Conservation (phyloP, 1,284 basidiomycete species). For the Ceratobasidium sp. region DNA sequence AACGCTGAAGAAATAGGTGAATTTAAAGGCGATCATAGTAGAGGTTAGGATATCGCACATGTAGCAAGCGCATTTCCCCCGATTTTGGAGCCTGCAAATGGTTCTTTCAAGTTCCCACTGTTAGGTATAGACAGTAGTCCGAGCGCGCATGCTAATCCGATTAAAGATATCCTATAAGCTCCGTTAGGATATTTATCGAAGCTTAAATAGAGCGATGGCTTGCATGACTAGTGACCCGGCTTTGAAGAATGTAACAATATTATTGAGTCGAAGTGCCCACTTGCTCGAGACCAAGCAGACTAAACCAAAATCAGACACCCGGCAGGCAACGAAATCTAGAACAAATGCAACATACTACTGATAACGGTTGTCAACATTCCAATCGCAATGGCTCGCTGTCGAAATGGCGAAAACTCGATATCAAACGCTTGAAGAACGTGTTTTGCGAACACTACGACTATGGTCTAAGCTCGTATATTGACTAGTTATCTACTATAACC, state of each 20-base stretch:
- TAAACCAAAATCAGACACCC: not conserved
- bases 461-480: not conserved
- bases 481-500: not conserved
- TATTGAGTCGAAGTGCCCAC: slow-evolving; percentile 48
- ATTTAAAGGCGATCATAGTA: not conserved
- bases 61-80: slow-evolving; percentile 54
- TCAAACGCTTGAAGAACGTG: slow-evolving; percentile 47
- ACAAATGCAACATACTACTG: slow-evolving; percentile 40
- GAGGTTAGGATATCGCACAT: not conserved
- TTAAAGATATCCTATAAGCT: slow-evolving; percentile 36
- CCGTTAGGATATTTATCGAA: not conserved
- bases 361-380: slow-evolving; percentile 45
- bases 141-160: slow-evolving; percentile 60
- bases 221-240: slow-evolving; percentile 47
- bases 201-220: not conserved
- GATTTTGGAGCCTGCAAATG: slow-evolving; percentile 59
- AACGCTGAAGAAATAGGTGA: slow-evolving; percentile 64
- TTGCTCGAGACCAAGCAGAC: slow-evolving; percentile 48
- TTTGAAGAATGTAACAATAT: slow-evolving; percentile 47
- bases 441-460: slow-evolving; percentile 46
- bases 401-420: slow-evolving; percentile 43
- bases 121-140: slow-evolving; percentile 56
- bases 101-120: slow-evolving; percentile 58
- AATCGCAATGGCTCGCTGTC: slow-evolving; percentile 46
- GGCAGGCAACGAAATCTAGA: not conserved